These are phyloP conservation scores for Avicennia marina DNA, from an alignment of 257 asterid genomes.

Conservation along the genomic window DNA sequence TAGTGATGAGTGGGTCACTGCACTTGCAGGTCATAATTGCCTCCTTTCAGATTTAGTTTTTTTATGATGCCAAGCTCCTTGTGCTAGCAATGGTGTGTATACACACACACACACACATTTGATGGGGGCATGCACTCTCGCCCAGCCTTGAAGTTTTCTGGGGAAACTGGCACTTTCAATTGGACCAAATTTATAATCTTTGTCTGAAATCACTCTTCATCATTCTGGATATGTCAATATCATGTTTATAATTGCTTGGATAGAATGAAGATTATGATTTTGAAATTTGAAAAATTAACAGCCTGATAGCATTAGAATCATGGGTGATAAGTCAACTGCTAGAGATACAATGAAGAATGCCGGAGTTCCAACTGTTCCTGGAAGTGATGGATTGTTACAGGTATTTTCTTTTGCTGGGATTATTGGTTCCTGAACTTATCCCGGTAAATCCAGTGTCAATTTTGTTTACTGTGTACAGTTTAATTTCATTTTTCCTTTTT, in stretches of 20 bases:
- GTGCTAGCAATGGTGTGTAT: not conserved
- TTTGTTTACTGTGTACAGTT: not conserved
- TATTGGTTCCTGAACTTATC: not conserved
- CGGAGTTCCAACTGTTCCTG: slow-evolving; percentile 99
- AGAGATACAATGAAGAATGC: slow-evolving; percentile 99
- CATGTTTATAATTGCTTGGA: not conserved
- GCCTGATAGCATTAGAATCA: slow-evolving; percentile 96
- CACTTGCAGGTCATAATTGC: slow-evolving; percentile 6
- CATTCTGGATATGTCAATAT: slow-evolving; percentile 6
- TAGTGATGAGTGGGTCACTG: slow-evolving; percentile 7
- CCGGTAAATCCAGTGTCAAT: not conserved
- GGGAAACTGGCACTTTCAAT: too few relatives aligned
- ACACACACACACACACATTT: too few relatives aligned
- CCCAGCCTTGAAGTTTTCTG: too few relatives aligned
- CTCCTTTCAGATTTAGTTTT: slow-evolving; percentile 2
- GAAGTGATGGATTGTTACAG: slow-evolving; percentile 90
- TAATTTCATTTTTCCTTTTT: not conserved
- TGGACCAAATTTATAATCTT: too few relatives aligned
- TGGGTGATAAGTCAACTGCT: slow-evolving; percentile 99
- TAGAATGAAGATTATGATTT: slow-evolving; percentile 8
- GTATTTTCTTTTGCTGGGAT: slow-evolving; percentile 30
- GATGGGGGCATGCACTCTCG: slow-evolving; percentile 5
- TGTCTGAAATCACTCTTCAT: not conserved
- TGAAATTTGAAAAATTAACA: slow-evolving; percentile 32
- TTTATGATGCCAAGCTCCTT: slow-evolving; percentile 3